phyloP scores from a whole-genome alignment of 345 rosid species.

The Boechera stricta region DNA sequence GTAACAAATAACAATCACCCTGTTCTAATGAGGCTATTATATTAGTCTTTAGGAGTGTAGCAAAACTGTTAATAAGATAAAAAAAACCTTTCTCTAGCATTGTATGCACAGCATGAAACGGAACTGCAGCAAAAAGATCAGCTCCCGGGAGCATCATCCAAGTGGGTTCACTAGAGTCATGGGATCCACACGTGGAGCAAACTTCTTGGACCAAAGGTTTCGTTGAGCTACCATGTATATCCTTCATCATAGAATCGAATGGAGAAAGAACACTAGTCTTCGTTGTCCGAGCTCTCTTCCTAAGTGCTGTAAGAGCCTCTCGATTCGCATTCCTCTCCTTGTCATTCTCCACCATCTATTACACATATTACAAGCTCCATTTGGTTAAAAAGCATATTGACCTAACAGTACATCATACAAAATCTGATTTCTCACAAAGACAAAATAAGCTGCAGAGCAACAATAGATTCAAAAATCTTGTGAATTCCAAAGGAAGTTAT shows the following conservation, averaged over 20 bases:
- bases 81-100: slow-evolving; percentile 72
- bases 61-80: not conserved
- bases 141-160: slow-evolving; percentile 90
- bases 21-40: not conserved
- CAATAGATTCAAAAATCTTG: not conserved
- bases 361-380: slow-evolving; percentile 28
- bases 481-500: not conserved
- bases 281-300: slow-evolving; percentile 80
- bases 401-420: not conserved
- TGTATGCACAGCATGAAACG: slow-evolving; percentile 84
- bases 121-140: slow-evolving; percentile 71
- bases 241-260: slow-evolving; percentile 83
- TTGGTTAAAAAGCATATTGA: not conserved
- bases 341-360: slow-evolving; percentile 77
- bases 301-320: slow-evolving; percentile 78
- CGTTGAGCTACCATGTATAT: slow-evolving; percentile 49
- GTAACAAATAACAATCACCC: not conserved
- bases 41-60: slow-evolving; percentile 3
- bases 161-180: slow-evolving; percentile 64
- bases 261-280: slow-evolving; percentile 68
- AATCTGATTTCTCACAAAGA: not conserved
- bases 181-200: slow-evolving; percentile 77
- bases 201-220: slow-evolving; percentile 77
- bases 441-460: not conserved
- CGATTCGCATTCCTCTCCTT: slow-evolving; percentile 74